Conservation (phyloP, 2,329 filamentous ascomycete species). For the Arachnopeziza araneosa region DNA sequence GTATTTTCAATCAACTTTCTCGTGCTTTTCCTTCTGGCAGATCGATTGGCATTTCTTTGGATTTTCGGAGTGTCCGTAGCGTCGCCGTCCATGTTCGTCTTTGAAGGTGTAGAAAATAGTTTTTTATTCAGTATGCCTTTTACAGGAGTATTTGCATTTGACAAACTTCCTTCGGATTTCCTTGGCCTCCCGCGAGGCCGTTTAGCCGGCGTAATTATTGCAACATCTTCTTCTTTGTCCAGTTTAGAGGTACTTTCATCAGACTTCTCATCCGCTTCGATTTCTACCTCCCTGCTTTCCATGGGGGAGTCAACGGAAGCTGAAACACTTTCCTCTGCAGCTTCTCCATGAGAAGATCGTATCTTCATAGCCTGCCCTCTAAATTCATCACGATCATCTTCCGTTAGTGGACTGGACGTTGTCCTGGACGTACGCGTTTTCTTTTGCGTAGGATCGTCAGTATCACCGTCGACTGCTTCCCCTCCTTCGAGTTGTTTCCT, state of each 20-base stretch:
- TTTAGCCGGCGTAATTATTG: constrained; percentile 1
- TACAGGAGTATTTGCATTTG: not conserved
- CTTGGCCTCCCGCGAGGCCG: not conserved
- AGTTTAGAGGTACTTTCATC: not conserved
- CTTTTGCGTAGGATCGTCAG: not conserved
- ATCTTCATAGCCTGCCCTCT: not conserved
- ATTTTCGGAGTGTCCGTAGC: constrained; percentile 22
- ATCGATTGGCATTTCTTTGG: constrained; percentile 59
- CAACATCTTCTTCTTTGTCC: not conserved
- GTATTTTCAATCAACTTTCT: constrained; percentile 68
- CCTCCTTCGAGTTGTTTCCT: not conserved
- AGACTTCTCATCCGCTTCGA: constrained; percentile 1
- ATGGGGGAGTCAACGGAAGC: not conserved
- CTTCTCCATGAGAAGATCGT: not conserved
- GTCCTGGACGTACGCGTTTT: not conserved
- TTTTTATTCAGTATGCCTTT: constrained; percentile 16
- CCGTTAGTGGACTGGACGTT: not conserved
- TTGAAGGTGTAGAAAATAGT: constrained; percentile 28
- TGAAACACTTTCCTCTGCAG: not conserved
- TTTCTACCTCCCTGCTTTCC: not conserved
- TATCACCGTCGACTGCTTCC: not conserved
- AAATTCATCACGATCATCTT: not conserved
- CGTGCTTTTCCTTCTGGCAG: constrained; percentile 80
- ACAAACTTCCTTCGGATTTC: not conserved
- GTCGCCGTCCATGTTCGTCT: constrained; percentile 13